phyloP scores from a whole-genome alignment of 2,329 filamentous ascomycete species.

The Trichoderma atroviride region DNA sequence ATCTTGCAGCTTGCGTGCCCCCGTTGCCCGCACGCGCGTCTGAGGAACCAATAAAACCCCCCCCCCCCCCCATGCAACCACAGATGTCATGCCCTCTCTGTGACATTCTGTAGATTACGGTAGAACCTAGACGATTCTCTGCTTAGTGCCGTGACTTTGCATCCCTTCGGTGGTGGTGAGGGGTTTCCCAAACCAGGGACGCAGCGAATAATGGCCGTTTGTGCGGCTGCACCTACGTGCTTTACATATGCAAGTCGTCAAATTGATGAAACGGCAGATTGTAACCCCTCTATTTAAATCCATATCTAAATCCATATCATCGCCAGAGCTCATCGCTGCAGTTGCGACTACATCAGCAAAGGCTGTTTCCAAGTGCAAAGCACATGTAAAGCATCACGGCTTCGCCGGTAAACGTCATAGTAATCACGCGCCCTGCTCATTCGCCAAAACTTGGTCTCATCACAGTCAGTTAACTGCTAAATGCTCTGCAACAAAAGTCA shows the following conservation, averaged over 20 bases:
- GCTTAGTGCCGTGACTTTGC: not conserved
- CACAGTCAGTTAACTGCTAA: not conserved
- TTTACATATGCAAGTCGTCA: conserved; percentile 6
- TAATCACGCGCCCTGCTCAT: conserved; percentile 8
- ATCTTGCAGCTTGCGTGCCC: conserved; percentile 4
- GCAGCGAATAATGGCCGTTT: not conserved
- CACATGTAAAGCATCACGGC: not conserved
- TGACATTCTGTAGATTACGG: not conserved
- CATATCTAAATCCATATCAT: not conserved
- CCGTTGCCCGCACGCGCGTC: not conserved
- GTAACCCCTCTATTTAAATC: not conserved
- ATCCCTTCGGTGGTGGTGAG: not conserved
- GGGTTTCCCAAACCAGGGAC: not conserved
- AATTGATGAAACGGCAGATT: not conserved
- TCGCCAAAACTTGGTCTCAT: not conserved
- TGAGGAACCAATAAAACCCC: not conserved
- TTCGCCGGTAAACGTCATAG: not conserved
- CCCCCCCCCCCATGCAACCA: not conserved
- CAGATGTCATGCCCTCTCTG: not conserved
- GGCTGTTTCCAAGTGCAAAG: not conserved
- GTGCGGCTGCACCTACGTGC: not conserved
- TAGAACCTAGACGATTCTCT: not conserved
- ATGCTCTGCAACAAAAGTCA: not conserved
- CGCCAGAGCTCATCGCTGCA: not conserved
- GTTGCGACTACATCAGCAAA: not conserved